Percentiles rank a stretch among this genome's conserved stretches.
phyloP scores from a whole-genome alignment of 441 rosid species.

The Pelargonium fulgidum region DNA sequence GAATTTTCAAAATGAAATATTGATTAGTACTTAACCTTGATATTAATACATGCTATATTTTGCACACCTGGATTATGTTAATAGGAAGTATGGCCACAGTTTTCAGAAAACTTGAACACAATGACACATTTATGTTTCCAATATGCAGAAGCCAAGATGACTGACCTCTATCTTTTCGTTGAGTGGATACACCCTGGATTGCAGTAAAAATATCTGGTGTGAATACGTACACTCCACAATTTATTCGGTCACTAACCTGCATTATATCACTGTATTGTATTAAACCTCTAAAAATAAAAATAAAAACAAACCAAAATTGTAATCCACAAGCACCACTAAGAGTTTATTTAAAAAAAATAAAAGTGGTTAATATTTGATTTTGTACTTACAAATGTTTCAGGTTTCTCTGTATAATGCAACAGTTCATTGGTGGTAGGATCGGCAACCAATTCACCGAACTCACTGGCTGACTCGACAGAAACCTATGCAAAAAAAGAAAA shows the following conservation, averaged over 20 bases:
- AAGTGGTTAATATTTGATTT: background rate
- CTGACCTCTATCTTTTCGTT: slow-evolving; percentile 62
- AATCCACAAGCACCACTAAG: background rate
- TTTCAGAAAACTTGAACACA: background rate
- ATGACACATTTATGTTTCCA: background rate
- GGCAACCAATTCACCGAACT: slow-evolving; percentile 81
- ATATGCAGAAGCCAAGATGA: slow-evolving; percentile 9
- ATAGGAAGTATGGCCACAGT: background rate
- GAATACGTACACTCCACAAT: slow-evolving; percentile 84
- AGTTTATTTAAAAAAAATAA: background rate
- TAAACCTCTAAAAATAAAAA: too few relatives aligned
- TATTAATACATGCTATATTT: background rate
- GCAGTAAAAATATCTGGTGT: slow-evolving; percentile 63
- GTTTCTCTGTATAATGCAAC: slow-evolving; percentile 84
- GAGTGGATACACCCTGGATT: slow-evolving; percentile 55
- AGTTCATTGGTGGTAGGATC: slow-evolving; percentile 71
- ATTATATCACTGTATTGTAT: background rate
- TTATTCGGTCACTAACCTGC: slow-evolving; percentile 83
- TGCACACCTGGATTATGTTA: background rate
- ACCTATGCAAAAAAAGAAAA: slow-evolving; percentile 34
- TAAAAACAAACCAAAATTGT: background rate
- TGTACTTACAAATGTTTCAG: slow-evolving; percentile 77
- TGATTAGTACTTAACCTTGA: background rate
- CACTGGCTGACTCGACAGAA: slow-evolving; percentile 82
- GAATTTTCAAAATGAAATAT: slow-evolving; percentile 12